These are phyloP conservation scores for Thelonectria rubi DNA, from an alignment of 2,329 filamentous ascomycete species.

Conservation along the genomic window DNA sequence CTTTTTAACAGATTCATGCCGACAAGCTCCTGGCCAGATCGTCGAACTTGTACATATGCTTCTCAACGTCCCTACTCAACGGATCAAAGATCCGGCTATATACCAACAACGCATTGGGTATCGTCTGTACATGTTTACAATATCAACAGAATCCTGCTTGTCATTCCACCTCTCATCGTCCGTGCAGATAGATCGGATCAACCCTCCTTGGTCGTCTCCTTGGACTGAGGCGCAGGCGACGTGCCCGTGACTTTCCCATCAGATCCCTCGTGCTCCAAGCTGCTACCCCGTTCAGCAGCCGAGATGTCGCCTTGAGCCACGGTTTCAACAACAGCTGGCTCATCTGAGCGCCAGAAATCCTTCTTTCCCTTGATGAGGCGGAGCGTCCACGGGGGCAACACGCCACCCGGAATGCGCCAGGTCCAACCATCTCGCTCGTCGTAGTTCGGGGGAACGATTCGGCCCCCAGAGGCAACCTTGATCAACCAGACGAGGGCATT, in stretches of 20 bases:
- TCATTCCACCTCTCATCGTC: neutral
- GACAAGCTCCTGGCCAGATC: no score
- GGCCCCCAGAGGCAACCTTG: constrained; percentile 71
- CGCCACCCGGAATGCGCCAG: constrained; percentile 76
- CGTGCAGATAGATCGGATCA: neutral
- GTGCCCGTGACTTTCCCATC: constrained; percentile 35
- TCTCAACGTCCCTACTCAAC: no score
- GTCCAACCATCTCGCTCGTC: constrained; percentile 83
- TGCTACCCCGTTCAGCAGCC: constrained; percentile 30
- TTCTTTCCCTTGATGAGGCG: constrained; percentile 72
- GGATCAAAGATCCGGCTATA: no score
- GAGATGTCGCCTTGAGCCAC: constrained; percentile 20
- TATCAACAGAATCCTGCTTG: neutral
- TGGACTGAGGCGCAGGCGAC: constrained; percentile 30
- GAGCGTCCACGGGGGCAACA: constrained; percentile 78
- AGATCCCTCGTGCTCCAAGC: constrained; percentile 40
- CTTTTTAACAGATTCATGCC: no score
- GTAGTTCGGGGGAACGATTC: constrained; percentile 78
- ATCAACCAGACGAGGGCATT: constrained; percentile 77
- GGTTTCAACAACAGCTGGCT: constrained; percentile 34
- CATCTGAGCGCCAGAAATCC: constrained; percentile 71
- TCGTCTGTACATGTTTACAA: neutral
- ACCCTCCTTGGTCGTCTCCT: constrained; percentile 26
- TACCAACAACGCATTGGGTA: no score
- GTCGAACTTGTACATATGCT: no score